A percentile compares a stretch with the other conserved stretches of the same genome.
Evolutionary conservation across 192 early-diverging fungal species (phyloP).

Genomic region (Chytriomyces confervae): DNA sequence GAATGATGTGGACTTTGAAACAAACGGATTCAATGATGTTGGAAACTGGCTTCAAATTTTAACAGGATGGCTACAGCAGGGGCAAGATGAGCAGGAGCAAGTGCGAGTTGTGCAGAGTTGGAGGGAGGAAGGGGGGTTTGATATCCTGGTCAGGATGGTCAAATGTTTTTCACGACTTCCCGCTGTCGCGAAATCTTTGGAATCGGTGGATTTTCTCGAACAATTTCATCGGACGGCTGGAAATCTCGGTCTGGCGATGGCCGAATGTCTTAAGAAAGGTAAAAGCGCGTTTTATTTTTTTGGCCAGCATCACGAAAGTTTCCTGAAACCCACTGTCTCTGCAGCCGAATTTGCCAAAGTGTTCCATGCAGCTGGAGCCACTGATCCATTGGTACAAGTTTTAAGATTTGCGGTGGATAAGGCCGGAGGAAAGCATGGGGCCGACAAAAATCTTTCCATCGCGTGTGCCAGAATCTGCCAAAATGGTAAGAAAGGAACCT

Average conservation of each 20-base stretch:
- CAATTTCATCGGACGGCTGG: background rate
- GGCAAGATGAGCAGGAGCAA: background rate
- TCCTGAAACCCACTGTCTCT: background rate
- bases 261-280: slow-evolving; percentile 24
- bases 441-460: slow-evolving; percentile 24
- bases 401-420: background rate
- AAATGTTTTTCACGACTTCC: background rate
- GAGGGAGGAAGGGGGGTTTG: slow-evolving; percentile 18
- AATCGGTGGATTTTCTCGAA: background rate
- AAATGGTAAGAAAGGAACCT: background rate
- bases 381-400: slow-evolving; percentile 1
- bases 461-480: slow-evolving; percentile 28
- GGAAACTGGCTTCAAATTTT: slow-evolving; percentile 13
- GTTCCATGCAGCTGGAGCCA: slow-evolving; percentile 6
- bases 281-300: background rate
- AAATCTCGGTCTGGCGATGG: slow-evolving; percentile 2
- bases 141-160: background rate
- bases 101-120: background rate
- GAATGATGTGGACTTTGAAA: background rate
- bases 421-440: background rate
- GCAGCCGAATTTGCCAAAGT: slow-evolving; percentile 2
- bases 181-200: background rate
- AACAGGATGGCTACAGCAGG: background rate
- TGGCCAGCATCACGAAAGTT: background rate
- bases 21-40: background rate